Evolutionary conservation across 73 alveolate species (phyloP).

Genomic region (Paramecium primaurelia): DNA sequence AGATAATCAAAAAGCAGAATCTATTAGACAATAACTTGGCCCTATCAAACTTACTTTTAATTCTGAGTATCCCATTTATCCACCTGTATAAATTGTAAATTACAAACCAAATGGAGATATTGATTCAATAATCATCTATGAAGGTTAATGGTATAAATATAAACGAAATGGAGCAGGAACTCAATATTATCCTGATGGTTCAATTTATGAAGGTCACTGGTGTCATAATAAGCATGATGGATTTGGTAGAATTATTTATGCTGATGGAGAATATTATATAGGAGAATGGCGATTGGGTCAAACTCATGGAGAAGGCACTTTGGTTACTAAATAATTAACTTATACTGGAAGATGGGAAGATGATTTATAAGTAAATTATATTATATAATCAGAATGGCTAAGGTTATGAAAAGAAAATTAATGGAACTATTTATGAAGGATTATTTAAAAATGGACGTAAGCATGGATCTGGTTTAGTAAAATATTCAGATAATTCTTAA

Average conservation of each 20-base stretch:
- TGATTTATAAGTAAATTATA: neutral
- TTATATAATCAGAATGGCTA: neutral
- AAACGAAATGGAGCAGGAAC: constrained; percentile 46
- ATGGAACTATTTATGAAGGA: neutral
- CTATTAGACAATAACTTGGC: neutral
- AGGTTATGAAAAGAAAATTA: neutral
- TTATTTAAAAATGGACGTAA: neutral
- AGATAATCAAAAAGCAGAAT: neutral
- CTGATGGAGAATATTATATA: constrained; percentile 73
- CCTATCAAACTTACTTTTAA: neutral
- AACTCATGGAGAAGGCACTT: constrained; percentile 70
- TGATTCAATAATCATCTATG: neutral
- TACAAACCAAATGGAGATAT: constrained; percentile 10
- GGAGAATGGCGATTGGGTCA: constrained; percentile 75
- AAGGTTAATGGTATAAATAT: neutral
- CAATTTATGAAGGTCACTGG: constrained; percentile 71
- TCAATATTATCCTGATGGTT: constrained; percentile 70
- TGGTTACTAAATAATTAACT: neutral
- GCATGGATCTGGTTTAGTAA: constrained; percentile 18
- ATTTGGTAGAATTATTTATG: constrained; percentile 65
- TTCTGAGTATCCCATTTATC: neutral
- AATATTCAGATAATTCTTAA: neutral
- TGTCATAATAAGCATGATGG: constrained; percentile 70
- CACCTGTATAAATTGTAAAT: neutral
- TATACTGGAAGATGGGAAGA: constrained; percentile 16